Percentiles rank a stretch among this genome's conserved stretches.
Conservation (phyloP, 2,329 filamentous ascomycete species). For the Graphiopsis chlorocephala region DNA sequence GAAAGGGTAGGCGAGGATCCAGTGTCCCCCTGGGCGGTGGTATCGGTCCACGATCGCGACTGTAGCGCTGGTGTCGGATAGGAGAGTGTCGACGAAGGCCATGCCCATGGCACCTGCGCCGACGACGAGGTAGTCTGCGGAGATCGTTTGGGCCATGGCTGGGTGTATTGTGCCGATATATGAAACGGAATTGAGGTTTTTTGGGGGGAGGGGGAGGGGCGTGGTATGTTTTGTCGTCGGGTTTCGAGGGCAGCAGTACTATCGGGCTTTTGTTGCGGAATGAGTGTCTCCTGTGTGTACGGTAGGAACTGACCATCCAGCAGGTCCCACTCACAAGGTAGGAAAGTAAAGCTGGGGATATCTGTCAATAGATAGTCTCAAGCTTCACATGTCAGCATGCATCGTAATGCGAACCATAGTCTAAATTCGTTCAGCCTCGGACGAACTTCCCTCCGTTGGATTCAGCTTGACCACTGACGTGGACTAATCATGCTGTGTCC, state of each 20-base stretch:
- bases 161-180: neutral
- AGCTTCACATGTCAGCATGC: neutral
- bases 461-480: neutral
- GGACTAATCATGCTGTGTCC: too few species aligned
- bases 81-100: constrained; percentile 22
- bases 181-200: too few species aligned
- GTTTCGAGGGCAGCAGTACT: too few species aligned
- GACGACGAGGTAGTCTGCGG: constrained; percentile 21
- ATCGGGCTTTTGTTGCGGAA: too few species aligned
- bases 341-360: too few species aligned
- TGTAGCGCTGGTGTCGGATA: constrained; percentile 14
- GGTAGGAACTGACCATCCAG: neutral
- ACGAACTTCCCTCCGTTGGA: neutral
- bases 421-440: neutral
- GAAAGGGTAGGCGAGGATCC: constrained; percentile 23
- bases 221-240: too few species aligned
- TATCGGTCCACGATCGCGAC: constrained; percentile 20
- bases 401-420: neutral
- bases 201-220: too few species aligned
- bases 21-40: constrained; percentile 23
- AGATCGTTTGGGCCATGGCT: neutral
- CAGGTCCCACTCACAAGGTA: neutral
- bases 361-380: neutral
- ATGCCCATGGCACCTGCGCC: constrained; percentile 25
- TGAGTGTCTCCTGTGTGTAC: too few species aligned